phyloP scores from a whole-genome alignment of 176 grass and related monocot species.

The Musa schizocarpa region DNA sequence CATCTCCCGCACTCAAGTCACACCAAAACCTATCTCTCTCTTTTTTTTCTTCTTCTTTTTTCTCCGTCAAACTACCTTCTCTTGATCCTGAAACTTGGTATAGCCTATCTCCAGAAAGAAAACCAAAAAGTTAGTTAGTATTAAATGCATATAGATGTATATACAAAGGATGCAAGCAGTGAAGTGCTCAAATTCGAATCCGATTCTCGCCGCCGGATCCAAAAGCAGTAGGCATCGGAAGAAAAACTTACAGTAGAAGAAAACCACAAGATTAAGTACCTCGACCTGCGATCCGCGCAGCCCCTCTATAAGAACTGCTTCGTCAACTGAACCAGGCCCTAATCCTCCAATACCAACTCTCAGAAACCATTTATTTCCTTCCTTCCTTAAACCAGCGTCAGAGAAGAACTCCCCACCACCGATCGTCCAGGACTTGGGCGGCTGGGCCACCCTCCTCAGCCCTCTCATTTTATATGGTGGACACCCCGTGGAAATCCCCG shows the following conservation, averaged over 20 bases:
- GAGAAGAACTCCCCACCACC: no score
- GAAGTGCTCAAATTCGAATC: neutral
- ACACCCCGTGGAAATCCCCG: no score
- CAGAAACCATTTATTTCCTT: no score
- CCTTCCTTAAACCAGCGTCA: no score
- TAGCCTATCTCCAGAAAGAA: neutral
- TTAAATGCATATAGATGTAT: neutral
- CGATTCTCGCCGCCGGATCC: neutral
- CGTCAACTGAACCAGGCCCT: neutral
- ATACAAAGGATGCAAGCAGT: neutral
- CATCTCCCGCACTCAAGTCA: neutral
- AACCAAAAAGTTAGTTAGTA: neutral
- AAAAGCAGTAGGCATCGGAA: neutral
- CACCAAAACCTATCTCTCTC: neutral
- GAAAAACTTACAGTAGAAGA: neutral
- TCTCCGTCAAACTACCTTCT: neutral
- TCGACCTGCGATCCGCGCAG: neutral
- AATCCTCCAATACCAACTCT: neutral
- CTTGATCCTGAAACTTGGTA: conserved; percentile 9
- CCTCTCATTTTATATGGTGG: no score
- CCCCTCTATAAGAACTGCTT: neutral
- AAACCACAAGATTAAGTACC: neutral
- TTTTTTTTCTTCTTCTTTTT: neutral
- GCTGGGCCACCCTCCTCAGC: no score
- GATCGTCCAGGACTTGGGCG: no score